phyloP scores from a whole-genome alignment of 345 rosid species.

The Eucalyptus caleyi region DNA sequence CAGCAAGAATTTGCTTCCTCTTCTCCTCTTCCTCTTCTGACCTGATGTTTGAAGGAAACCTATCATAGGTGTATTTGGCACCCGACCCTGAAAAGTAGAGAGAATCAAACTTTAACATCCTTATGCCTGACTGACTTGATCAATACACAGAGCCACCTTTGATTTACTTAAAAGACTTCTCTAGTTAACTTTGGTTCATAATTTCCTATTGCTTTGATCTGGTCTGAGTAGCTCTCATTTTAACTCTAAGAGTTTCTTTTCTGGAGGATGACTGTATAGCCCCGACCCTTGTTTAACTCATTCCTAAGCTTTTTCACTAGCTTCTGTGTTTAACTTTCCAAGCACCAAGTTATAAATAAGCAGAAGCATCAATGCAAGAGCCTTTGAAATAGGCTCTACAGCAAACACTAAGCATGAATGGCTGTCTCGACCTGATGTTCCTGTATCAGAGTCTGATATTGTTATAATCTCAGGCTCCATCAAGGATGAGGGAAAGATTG shows the following conservation, averaged over 20 bases:
- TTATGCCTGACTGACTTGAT: neutral
- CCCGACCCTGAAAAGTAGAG: conserved; percentile 46
- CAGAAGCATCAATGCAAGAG: neutral
- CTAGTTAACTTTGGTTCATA: neutral
- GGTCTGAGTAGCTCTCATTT: neutral
- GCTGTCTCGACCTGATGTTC: conserved; percentile 40
- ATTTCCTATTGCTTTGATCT: neutral
- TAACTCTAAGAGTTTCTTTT: neutral
- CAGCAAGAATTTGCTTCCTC: conserved; percentile 88
- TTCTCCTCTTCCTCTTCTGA: conserved; percentile 94
- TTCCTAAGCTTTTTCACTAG: neutral
- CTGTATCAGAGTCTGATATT: conserved; percentile 75
- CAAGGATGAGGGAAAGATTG: conserved; percentile 53
- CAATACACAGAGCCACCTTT: neutral
- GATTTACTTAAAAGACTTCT: neutral
- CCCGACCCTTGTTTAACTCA: neutral
- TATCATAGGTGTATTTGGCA: conserved; percentile 83
- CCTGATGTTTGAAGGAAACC: conserved; percentile 83
- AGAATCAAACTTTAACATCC: neutral
- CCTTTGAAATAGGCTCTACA: neutral
- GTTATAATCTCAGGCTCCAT: conserved; percentile 82
- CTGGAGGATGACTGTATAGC: neutral
- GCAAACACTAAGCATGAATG: neutral
- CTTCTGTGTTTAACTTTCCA: neutral
- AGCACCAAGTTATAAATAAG: neutral